phyloP scores from a whole-genome alignment of 306 rosid genomes.

The Prunus armeniaca region DNA sequence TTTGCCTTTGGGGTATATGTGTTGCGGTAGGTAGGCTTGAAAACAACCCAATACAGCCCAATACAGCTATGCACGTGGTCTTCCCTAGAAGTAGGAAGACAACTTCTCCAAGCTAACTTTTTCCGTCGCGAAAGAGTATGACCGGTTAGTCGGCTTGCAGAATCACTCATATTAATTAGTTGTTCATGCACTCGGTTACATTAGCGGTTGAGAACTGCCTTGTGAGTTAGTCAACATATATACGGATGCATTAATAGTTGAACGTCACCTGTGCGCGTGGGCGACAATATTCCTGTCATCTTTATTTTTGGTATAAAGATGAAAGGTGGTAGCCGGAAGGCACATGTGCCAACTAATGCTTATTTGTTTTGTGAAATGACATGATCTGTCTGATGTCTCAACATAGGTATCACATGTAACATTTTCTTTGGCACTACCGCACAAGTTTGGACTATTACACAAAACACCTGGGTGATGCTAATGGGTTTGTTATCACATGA shows the following conservation, averaged over 20 bases:
- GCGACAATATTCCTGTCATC: too few species aligned
- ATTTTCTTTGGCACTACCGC: constrained; percentile 3
- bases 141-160: too few species aligned
- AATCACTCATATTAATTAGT: too few species aligned
- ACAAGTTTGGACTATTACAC: not conserved
- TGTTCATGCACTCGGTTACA: too few species aligned
- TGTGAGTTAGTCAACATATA: too few species aligned
- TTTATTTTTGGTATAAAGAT: not conserved
- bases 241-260: too few species aligned
- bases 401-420: not conserved
- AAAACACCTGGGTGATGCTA: not conserved
- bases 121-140: not conserved
- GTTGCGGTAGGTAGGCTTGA: not conserved
- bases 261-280: too few species aligned
- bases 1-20: not conserved
- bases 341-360: not conserved
- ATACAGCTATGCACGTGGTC: constrained; percentile 9
- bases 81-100: constrained; percentile 6
- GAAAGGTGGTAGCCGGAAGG: not conserved
- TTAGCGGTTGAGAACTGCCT: too few species aligned
- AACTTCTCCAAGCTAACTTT: not conserved
- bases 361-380: not conserved
- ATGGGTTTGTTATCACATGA: not conserved
- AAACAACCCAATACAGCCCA: not conserved
- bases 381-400: not conserved